Evolutionary conservation across 495 filamentous ascomycete genomes (phyloP).

Genomic region (Platismatia glauca): DNA sequence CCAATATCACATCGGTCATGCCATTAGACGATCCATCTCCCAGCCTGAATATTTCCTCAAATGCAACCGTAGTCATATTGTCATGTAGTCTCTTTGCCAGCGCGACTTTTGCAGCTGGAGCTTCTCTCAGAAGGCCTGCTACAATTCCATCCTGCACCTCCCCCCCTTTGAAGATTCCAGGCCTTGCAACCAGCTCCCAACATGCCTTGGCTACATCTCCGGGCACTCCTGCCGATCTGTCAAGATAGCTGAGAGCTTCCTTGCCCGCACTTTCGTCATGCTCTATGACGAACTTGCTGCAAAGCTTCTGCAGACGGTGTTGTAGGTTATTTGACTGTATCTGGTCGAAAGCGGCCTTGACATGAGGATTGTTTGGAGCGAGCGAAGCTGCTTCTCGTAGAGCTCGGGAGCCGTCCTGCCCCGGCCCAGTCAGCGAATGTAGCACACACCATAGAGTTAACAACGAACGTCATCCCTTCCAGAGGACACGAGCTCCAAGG

Average conservation of each 20-base stretch:
- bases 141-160: constrained; percentile 49
- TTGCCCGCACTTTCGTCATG: constrained; percentile 48
- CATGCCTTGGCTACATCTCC: constrained; percentile 45
- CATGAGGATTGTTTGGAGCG: constrained; percentile 44
- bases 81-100: constrained; percentile 43
- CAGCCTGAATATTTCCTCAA: constrained; percentile 49
- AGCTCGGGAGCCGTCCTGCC: constrained; percentile 48
- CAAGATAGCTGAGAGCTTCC: constrained; percentile 47
- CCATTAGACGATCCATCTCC: constrained; percentile 54
- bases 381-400: constrained; percentile 56
- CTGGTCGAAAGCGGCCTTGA: constrained; percentile 45
- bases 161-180: constrained; percentile 33
- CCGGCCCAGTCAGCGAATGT: constrained; percentile 12
- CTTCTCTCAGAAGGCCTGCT: constrained; percentile 49
- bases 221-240: constrained; percentile 43
- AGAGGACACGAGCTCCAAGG: constrained; percentile 41
- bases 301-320: constrained; percentile 44
- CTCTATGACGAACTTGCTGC: constrained; percentile 43
- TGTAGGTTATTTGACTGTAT: constrained; percentile 41
- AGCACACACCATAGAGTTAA: constrained; percentile 17
- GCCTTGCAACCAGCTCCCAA: constrained; percentile 44
- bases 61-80: constrained; percentile 44
- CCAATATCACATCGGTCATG: constrained; percentile 48
- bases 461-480: constrained; percentile 41
- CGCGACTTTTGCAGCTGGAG: constrained; percentile 44